A percentile compares a stretch with the other conserved stretches of the same genome.
Evolutionary conservation across 2,329 filamentous ascomycete genomes (phyloP).

Genomic region (Diaporthe australafricana): DNA sequence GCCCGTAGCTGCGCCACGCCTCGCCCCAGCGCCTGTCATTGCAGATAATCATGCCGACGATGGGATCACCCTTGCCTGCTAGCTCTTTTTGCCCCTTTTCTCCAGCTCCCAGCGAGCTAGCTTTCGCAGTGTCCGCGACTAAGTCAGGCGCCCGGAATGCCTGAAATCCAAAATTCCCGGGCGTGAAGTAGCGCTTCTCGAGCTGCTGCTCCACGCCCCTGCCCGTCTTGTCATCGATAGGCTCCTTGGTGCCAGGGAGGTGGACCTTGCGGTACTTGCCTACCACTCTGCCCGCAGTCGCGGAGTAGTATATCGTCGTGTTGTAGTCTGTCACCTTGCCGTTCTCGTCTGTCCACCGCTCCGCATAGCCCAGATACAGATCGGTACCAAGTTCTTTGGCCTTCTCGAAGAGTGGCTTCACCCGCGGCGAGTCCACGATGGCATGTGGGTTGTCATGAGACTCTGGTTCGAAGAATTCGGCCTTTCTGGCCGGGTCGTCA

Average conservation of each 20-base stretch:
- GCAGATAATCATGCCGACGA: constrained; percentile 67
- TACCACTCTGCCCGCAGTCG: constrained; percentile 51
- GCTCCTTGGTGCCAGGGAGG: constrained; percentile 62
- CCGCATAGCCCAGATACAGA: constrained; percentile 64
- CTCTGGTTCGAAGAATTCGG: constrained; percentile 62
- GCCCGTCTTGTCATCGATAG: constrained; percentile 53
- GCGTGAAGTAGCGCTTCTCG: constrained; percentile 65
- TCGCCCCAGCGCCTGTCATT: constrained; percentile 67
- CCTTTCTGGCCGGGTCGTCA: constrained; percentile 55
- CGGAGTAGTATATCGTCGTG: constrained; percentile 66
- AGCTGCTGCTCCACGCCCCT: constrained; percentile 63
- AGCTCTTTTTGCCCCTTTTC: constrained; percentile 18
- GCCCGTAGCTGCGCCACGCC: constrained; percentile 62
- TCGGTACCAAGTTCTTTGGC: constrained; percentile 61
- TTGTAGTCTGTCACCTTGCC: constrained; percentile 60
- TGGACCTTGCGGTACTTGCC: constrained; percentile 67
- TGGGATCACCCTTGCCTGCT: constrained; percentile 59
- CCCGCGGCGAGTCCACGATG: constrained; percentile 54
- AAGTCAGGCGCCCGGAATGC: constrained; percentile 63
- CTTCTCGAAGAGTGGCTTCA: constrained; percentile 60
- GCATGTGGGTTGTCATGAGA: constrained; percentile 48
- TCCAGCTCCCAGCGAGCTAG: constrained; percentile 34
- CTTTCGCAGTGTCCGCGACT: constrained; percentile 41
- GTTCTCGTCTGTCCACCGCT: constrained; percentile 52
- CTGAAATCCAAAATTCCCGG: constrained; percentile 63